These are phyloP conservation scores for Candida sanyaensis DNA, from an alignment of 1,139 yeast species.

Conservation along the genomic window DNA sequence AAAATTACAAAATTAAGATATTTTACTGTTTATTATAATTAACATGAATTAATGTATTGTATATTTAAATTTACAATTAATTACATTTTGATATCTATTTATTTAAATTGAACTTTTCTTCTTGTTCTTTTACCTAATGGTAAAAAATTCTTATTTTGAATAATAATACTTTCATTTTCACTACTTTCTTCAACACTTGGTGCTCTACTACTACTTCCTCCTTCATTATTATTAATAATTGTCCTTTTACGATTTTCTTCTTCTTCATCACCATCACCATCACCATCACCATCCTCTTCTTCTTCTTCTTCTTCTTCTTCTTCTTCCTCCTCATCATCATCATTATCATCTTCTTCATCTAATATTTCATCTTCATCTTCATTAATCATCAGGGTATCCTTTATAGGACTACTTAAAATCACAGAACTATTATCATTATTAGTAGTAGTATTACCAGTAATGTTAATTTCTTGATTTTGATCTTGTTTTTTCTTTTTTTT, in stretches of 20 bases:
- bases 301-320: constrained; percentile 6
- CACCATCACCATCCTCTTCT: not conserved
- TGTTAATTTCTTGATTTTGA: not conserved
- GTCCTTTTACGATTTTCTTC: too few relatives aligned
- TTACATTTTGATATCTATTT: not conserved
- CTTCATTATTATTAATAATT: not conserved
- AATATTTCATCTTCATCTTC: constrained; percentile 8
- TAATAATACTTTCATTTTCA: constrained; percentile 13
- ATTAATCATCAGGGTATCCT: constrained; percentile 1
- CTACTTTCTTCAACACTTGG: not conserved
- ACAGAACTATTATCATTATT: too few relatives aligned
- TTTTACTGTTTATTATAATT: too few relatives aligned
- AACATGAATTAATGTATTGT: too few relatives aligned
- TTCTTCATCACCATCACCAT: not conserved
- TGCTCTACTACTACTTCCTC: constrained; percentile 3
- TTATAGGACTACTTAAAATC: not conserved
- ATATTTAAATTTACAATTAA: too few relatives aligned
- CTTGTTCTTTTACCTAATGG: constrained; percentile 13
- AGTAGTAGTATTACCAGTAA: too few relatives aligned
- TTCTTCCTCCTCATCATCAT: constrained; percentile 2
- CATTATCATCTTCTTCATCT: constrained; percentile 8
- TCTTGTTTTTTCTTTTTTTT: constrained; percentile 19
- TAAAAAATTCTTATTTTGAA: constrained; percentile 14
- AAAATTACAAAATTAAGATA: not conserved
- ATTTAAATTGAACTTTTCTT: constrained; percentile 11